Conservation (phyloP, 2,329 filamentous ascomycete species). For the Chaetomiaceae sp. region DNA sequence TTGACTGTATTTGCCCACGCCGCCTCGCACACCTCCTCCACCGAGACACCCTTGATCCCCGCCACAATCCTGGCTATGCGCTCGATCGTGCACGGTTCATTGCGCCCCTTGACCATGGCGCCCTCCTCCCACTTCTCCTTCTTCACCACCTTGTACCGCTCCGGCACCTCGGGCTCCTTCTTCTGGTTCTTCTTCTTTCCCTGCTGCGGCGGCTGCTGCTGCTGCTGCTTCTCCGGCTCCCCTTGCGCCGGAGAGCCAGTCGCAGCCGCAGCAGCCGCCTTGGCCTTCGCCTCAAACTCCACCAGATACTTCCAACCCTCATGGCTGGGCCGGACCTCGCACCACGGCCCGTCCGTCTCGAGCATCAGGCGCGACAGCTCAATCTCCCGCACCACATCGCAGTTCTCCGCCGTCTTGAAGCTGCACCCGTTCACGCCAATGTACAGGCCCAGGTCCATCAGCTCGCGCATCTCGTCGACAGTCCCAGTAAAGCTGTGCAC, state of each 20-base stretch:
- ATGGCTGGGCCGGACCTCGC: slow-evolving; percentile 85
- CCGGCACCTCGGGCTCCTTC: slow-evolving; percentile 60
- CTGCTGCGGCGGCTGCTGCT: slow-evolving; percentile 27
- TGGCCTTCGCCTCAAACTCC: slow-evolving; percentile 31
- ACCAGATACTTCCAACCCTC: slow-evolving; percentile 69
- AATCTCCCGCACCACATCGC: slow-evolving; percentile 74
- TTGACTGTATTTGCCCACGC: slow-evolving; percentile 75
- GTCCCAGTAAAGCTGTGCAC: slow-evolving; percentile 96
- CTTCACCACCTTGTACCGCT: slow-evolving; percentile 77
- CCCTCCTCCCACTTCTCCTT: slow-evolving; percentile 92
- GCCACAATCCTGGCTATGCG: slow-evolving; percentile 86
- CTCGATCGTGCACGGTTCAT: slow-evolving; percentile 84
- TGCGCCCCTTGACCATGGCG: slow-evolving; percentile 86
- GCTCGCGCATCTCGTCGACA: slow-evolving; percentile 70
- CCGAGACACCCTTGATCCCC: slow-evolving; percentile 68
- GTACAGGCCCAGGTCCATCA: slow-evolving; percentile 76
- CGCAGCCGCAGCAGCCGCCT: slow-evolving; percentile 5
- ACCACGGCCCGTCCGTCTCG: slow-evolving; percentile 97
- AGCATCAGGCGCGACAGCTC: slow-evolving; percentile 78
- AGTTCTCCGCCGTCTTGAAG: slow-evolving; percentile 88
- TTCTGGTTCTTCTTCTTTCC: slow-evolving; percentile 45
- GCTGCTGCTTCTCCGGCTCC: slow-evolving; percentile 6
- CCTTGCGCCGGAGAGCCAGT: neutral
- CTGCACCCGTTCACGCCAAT: slow-evolving; percentile 96
- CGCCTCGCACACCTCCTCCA: slow-evolving; percentile 80